A percentile compares a stretch with the other conserved stretches of the same genome.
phyloP scores from a whole-genome alignment of 2,329 filamentous ascomycete genomes.

The Hysterium pulicare region DNA sequence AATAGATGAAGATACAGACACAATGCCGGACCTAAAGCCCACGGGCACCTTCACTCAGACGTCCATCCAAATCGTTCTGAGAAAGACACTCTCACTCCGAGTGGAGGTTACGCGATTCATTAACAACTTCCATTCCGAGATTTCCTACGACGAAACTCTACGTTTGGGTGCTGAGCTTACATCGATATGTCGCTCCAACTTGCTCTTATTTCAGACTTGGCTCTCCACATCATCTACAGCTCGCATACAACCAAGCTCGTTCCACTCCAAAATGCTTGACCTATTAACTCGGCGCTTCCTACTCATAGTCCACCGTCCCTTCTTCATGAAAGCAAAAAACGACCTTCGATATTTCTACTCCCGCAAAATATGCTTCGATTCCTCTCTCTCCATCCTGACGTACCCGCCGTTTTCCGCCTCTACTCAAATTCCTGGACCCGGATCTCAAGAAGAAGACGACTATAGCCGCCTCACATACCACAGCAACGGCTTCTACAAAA shows the following conservation, averaged over 20 bases:
- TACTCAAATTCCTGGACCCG: background rate
- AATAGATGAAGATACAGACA: conserved; percentile 35
- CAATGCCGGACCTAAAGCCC: conserved; percentile 20
- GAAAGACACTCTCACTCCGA: conserved; percentile 33
- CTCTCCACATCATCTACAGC: conserved; percentile 4
- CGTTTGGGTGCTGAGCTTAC: conserved; percentile 24
- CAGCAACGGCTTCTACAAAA: conserved; percentile 24
- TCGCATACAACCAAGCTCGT: conserved; percentile 14
- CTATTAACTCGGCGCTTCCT: conserved; percentile 54
- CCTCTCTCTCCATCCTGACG: conserved; percentile 16
- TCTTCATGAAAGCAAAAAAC: conserved; percentile 40
- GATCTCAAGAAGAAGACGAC: conserved; percentile 18
- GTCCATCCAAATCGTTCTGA: conserved; percentile 36
- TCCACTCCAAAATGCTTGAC: conserved; percentile 52
- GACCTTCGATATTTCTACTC: conserved; percentile 52
- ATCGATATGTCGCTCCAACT: conserved; percentile 17
- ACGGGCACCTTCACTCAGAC: conserved; percentile 29
- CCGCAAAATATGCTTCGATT: conserved; percentile 47
- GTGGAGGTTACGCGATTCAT: conserved; percentile 33
- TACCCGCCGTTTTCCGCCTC: conserved; percentile 2
- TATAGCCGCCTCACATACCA: conserved; percentile 17
- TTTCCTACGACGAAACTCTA: conserved; percentile 29
- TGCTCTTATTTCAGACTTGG: conserved; percentile 14
- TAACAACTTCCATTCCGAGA: conserved; percentile 28
- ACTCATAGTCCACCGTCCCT: conserved; percentile 53